Evolutionary conservation across 352 stramenopile species (phyloP).

Genomic region (Globisporangium camurandrum): DNA sequence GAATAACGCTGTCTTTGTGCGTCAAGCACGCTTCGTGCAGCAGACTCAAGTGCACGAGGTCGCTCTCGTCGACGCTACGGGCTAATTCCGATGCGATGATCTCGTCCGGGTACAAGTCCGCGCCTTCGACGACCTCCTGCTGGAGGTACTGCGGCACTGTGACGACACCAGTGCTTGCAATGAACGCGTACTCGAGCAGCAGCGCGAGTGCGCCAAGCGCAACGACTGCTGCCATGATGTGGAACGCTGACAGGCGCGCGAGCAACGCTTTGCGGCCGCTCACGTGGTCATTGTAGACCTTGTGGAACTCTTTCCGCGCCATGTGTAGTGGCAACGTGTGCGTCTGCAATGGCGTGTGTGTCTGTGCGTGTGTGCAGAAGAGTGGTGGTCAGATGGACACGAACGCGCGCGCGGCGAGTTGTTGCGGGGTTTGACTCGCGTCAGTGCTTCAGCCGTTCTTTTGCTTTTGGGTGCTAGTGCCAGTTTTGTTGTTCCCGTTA

Average conservation of each 20-base stretch:
- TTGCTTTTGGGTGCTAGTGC: too few relatives aligned
- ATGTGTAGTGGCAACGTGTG: neutral
- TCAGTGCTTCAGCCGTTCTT: too few relatives aligned
- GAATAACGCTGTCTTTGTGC: slow-evolving; percentile 38
- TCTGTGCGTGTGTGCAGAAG: neutral
- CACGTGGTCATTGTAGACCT: slow-evolving; percentile 6
- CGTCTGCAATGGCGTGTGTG: neutral
- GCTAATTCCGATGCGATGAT: slow-evolving; percentile 31
- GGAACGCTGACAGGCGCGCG: slow-evolving; percentile 10
- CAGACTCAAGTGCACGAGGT: slow-evolving; percentile 44
- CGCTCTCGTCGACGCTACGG: slow-evolving; percentile 18
- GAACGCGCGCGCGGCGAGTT: too few relatives aligned
- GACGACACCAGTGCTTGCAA: slow-evolving; percentile 1
- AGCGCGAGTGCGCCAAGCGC: slow-evolving; percentile 7
- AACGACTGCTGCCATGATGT: slow-evolving; percentile 7
- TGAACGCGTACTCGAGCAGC: slow-evolving; percentile 10
- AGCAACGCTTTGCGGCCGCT: slow-evolving; percentile 1
- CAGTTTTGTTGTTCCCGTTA: too few relatives aligned
- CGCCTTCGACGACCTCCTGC: slow-evolving; percentile 20
- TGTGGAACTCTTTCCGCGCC: slow-evolving; percentile 15
- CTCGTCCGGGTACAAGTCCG: slow-evolving; percentile 33
- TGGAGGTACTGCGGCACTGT: slow-evolving; percentile 9
- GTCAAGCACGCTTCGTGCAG: slow-evolving; percentile 38
- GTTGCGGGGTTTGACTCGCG: too few relatives aligned
- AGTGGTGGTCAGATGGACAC: too few relatives aligned